Evolutionary conservation across 306 rosid species (phyloP).

Genomic region (apple (Malus domestica)): ASM211411v1 NC_041792.1:868001-868500

Average conservation of each 20-base stretch:
- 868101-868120: constrained; percentile 34
- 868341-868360: constrained; percentile 30
- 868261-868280: constrained; percentile 54
- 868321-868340: constrained; percentile 49
- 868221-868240: constrained; percentile 73
- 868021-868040: constrained; percentile 48
- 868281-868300: constrained; percentile 39
- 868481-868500: constrained; percentile 49
- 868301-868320: constrained; percentile 71
- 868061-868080: constrained; percentile 53
- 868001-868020: constrained; percentile 47
- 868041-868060: constrained; percentile 61
- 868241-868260: constrained; percentile 65
- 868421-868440: constrained; percentile 37
- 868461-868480: constrained; percentile 64
- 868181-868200: constrained; percentile 51
- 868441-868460: constrained; percentile 43
- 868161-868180: constrained; percentile 69
- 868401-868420: constrained; percentile 34
- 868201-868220: constrained; percentile 41
- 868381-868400: constrained; percentile 37
- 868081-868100: constrained; percentile 60
- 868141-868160: constrained; percentile 55
- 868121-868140: constrained; percentile 56
- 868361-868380: constrained; percentile 19